Evolutionary conservation across 768 basidiomycete genomes (phyloP), one percentile per base, ranked within the genome.

Genomic region (Rhodosporidiobolus odoratus): DNA sequence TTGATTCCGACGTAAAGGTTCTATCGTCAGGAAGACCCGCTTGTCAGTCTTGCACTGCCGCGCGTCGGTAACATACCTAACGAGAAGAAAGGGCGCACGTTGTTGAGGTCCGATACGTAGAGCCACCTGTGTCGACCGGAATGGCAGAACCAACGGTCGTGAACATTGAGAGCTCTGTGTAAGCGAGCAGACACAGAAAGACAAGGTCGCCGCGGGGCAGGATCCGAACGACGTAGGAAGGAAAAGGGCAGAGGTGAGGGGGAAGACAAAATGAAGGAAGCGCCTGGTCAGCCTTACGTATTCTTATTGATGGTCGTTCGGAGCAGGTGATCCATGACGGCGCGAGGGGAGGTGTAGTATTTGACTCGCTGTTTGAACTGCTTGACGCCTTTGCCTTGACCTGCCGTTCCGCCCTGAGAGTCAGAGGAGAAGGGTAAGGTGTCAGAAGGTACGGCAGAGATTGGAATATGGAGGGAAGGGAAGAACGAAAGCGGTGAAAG

Each of bases 1-100:
- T 81, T 81, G 75, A 81, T 78, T 2, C 80, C 80, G 30, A 81
- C 76, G 65, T 79, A 81, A 35, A 80, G 62, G 61, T 77, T 61
- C 47, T 62, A 34, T 21, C 30, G 30, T 9, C 19, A 0, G 9
- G 9, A 23, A 38, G 27, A 32, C 27, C 27, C 9, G 27, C 15
- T 16, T 5, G 23, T 38, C 25, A 54, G 50, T 23, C 10, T 25
- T 0, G 40, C 6, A 17, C 34, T 15, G 30, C 3, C 12, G 23
- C 12, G 5, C 8, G 47, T 27, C 15, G 27, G 52, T 15, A 30
- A 30, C 15, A 41, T 25, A 30, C 5, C 17, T 0, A n/a, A 38
- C 12, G 47, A 34, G 38, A 43, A 6, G 13, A 19, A 43, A 8
- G 48, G 21, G 21, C 53, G 34, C 19, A 72, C 62, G 38, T 45